Percentiles rank a stretch among this genome's conserved stretches.
Evolutionary conservation across 1,284 basidiomycete species (phyloP).

Genomic region (Meira nashicola): DNA sequence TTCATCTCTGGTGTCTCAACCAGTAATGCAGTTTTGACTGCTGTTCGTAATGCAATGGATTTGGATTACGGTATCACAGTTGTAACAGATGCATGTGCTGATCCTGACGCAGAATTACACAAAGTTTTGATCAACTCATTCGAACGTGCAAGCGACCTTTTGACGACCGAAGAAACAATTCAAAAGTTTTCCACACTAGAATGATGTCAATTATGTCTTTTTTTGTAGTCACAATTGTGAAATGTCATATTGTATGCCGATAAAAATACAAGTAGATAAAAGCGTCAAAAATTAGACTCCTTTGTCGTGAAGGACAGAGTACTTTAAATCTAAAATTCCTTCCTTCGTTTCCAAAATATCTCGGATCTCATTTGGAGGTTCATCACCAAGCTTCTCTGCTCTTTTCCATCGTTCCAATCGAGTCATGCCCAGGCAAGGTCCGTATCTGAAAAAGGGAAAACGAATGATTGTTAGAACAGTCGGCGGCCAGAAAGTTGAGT

Average conservation of each 20-base stretch:
- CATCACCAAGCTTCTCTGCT: conserved; percentile 71
- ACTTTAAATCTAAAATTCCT: conserved; percentile 24
- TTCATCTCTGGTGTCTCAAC: not conserved
- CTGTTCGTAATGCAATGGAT: not conserved
- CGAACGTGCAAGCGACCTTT: not conserved
- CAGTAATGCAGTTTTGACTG: not conserved
- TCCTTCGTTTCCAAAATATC: conserved; percentile 44
- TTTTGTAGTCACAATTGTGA: too few relatives aligned
- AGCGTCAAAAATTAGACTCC: not conserved
- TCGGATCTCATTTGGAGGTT: conserved; percentile 75
- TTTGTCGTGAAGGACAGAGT: conserved; percentile 13
- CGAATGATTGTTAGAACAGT: not conserved
- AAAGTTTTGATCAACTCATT: not conserved
- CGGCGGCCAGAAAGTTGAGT: too few relatives aligned
- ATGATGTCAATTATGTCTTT: too few relatives aligned
- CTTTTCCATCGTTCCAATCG: conserved; percentile 83
- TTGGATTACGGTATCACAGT: not conserved
- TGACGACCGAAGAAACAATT: too few relatives aligned
- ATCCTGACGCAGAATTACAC: not conserved
- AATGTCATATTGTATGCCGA: too few relatives aligned
- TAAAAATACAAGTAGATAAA: too few relatives aligned
- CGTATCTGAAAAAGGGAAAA: conserved; percentile 60
- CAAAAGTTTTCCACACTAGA: too few relatives aligned
- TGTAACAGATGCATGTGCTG: not conserved
- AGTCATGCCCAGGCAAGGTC: conserved; percentile 76